Conservation (phyloP, 129 eudicot genomes). For the Flaveria ramosissima region DNA sequence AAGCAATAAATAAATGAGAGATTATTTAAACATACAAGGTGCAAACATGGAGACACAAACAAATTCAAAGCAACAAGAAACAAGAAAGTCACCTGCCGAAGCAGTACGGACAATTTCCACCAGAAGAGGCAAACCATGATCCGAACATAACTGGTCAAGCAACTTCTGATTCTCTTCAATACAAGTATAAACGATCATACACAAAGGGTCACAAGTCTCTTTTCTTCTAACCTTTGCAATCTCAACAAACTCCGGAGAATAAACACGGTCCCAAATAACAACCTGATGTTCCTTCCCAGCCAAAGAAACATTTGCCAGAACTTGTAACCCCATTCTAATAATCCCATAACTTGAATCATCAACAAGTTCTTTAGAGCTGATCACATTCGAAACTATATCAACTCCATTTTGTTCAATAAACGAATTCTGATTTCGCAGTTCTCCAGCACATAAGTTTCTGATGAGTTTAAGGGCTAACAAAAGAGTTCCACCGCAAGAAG, state of each 20-base stretch:
- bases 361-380: constrained; percentile 28
- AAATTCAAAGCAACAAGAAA: neutral
- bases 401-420: constrained; percentile 66
- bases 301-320: constrained; percentile 72
- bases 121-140: constrained; percentile 50
- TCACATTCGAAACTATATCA: constrained; percentile 35
- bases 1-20: neutral
- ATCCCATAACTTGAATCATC: constrained; percentile 49
- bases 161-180: constrained; percentile 46
- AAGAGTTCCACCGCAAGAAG: constrained; percentile 39
- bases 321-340: constrained; percentile 66
- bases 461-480: constrained; percentile 62
- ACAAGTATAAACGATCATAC: constrained; percentile 75
- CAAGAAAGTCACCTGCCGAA: constrained; percentile 45
- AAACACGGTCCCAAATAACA: constrained; percentile 60
- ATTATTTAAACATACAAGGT: neutral
- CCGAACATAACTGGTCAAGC: constrained; percentile 51
- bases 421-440: constrained; percentile 52
- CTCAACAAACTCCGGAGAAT: constrained; percentile 47
- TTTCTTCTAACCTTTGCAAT: constrained; percentile 57
- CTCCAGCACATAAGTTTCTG: constrained; percentile 82
- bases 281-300: constrained; percentile 62
- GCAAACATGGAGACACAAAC: neutral
- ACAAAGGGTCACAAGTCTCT: constrained; percentile 79
- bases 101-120: constrained; percentile 59